Base-by-base conservation (phyloP, 768 basidiomycete species). In the Pleurotus tuoliensis region DNA sequence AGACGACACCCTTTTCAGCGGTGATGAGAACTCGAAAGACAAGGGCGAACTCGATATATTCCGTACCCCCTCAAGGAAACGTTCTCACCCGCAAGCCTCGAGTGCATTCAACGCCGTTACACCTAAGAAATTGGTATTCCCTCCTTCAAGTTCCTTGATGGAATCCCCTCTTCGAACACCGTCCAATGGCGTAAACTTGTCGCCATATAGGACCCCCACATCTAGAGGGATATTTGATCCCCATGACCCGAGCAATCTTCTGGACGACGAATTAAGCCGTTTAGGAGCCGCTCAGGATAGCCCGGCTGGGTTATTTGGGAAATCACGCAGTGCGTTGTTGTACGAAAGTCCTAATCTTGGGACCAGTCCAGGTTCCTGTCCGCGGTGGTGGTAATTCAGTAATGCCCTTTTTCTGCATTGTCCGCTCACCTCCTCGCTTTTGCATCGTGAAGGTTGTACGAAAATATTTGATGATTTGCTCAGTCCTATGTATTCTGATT, bases 291-390 rank as follows among this genome's bases (percentile, higher is more conserved):
- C 69, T 16, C 78, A 77, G 18, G 84, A 86, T 37, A 90, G 87
- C 63, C 89, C 88, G 0, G 76, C 71, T 0, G 87, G 88, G 1
- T 63, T 90, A 49, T 92, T 82, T 67, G 90, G 84, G 41, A 78
- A 79, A 60, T 77, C 76, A 15, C 74, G 75, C 25, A 77, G 78
- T 37, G 68, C 72, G 1, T 63, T 87, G 60, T 64, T 91, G 62
- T 92, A 90, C 61, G 85, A 89, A 60, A 90, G 88, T 66, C 90
- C 90, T n/a, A 84, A 80, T 47, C 59, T 77, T 58, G 63, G 76
- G 46, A 71, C 69, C 47, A 85, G 83, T 62, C 84, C 86, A 1
- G 78, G 77, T 16, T 78, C 78, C 63, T 78, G 78, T 66, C 70
- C 74, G 15, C 69, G 74, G 55, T 82, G 79, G 81, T 82, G 75